phyloP scores from a whole-genome alignment of 2,329 filamentous ascomycete genomes.

The Xylaria arbuscula region DNA sequence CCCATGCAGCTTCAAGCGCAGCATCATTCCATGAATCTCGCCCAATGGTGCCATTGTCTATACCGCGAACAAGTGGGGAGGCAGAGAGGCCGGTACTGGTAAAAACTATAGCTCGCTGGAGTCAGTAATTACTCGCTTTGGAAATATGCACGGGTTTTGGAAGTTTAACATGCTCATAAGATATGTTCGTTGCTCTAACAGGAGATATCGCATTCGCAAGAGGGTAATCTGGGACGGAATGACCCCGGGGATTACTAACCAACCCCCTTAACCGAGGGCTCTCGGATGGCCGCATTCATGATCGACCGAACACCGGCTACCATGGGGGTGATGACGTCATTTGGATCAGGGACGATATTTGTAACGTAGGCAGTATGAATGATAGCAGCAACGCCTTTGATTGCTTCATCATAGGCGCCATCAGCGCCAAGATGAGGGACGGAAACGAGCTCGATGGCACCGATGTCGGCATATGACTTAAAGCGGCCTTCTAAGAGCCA shows the following conservation, averaged over 20 bases:
- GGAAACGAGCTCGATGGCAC: slow-evolving; percentile 15
- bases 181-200: too few relatives aligned
- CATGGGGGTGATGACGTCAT: slow-evolving; percentile 17
- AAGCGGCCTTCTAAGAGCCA: slow-evolving; percentile 24
- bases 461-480: slow-evolving; percentile 18
- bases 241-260: too few relatives aligned
- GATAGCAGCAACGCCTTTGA: slow-evolving; percentile 21
- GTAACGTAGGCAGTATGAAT: slow-evolving; percentile 21
- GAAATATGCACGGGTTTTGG: too few relatives aligned
- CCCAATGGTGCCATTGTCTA: slow-evolving; percentile 17
- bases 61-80: slow-evolving; percentile 4
- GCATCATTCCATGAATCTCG: slow-evolving; percentile 23
- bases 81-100: slow-evolving; percentile 17
- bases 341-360: slow-evolving; percentile 23
- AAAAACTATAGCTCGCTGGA: background rate
- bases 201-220: too few relatives aligned
- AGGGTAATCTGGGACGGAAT: too few relatives aligned
- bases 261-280: slow-evolving; percentile 16
- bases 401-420: slow-evolving; percentile 21
- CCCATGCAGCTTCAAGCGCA: slow-evolving; percentile 18
- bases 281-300: slow-evolving; percentile 22
- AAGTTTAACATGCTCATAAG: too few relatives aligned
- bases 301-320: slow-evolving; percentile 14
- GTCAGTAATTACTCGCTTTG: too few relatives aligned
- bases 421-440: slow-evolving; percentile 22